Evolutionary conservation across 1,139 yeast genomes (phyloP).

Genomic region (Geotrichum fermentans): DNA sequence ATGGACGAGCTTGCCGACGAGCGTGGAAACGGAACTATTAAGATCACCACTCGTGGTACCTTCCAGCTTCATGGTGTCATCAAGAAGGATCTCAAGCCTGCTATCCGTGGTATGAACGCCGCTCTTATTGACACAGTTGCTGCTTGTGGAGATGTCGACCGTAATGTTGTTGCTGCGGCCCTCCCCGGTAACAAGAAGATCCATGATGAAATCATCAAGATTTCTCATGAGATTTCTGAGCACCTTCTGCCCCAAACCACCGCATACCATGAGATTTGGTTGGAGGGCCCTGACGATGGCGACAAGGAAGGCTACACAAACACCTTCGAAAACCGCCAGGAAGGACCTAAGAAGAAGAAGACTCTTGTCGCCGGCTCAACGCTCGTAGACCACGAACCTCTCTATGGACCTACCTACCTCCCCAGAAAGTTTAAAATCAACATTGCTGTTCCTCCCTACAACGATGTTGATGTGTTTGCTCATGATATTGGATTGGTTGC

Average conservation of each 20-base stretch:
- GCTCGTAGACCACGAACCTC: constrained; percentile 64
- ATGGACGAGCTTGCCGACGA: constrained; percentile 77
- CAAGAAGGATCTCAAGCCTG: constrained; percentile 81
- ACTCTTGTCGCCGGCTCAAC: constrained; percentile 72
- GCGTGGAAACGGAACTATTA: constrained; percentile 89
- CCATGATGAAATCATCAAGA: constrained; percentile 65
- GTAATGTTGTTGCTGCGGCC: constrained; percentile 91
- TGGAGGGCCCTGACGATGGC: constrained; percentile 74
- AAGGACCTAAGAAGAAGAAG: constrained; percentile 75
- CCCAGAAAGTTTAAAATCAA: constrained; percentile 96
- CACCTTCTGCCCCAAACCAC: constrained; percentile 85
- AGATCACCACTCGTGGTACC: constrained; percentile 94
- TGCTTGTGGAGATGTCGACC: constrained; percentile 97
- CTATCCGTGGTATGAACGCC: constrained; percentile 89
- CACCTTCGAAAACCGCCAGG: constrained; percentile 68
- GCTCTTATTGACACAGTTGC: constrained; percentile 90
- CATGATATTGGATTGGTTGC: constrained; percentile 93
- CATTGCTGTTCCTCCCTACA: constrained; percentile 92
- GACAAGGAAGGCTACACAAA: constrained; percentile 65
- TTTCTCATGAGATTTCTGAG: constrained; percentile 68
- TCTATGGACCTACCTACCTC: constrained; percentile 79
- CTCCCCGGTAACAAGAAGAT: constrained; percentile 79
- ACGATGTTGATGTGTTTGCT: constrained; percentile 95
- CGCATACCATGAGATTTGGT: constrained; percentile 96
- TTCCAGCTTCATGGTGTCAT: constrained; percentile 95